Conservation (phyloP, 2,329 filamentous ascomycete genomes). For the Arthrocladium fulminans region DNA sequence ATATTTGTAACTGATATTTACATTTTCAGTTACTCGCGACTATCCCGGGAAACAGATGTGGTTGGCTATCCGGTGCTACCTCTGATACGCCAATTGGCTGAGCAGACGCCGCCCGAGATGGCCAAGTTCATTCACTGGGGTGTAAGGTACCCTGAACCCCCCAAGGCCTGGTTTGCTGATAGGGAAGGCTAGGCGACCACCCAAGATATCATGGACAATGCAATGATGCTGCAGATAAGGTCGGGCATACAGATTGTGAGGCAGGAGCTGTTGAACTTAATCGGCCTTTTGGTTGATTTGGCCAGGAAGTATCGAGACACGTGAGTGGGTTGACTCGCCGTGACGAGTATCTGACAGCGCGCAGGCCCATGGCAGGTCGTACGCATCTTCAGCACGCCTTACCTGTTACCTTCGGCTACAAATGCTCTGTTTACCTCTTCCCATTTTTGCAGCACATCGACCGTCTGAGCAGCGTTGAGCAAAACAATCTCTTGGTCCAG, state of each 20-base stretch:
- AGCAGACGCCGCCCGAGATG: constrained; percentile 15
- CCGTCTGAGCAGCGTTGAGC: constrained; percentile 39
- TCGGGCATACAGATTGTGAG: constrained; percentile 42
- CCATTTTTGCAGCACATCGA: constrained; percentile 42
- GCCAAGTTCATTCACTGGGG: constrained; percentile 51
- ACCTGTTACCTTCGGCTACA: constrained; percentile 51
- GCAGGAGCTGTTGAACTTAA: constrained; percentile 36
- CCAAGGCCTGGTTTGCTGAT: neutral
- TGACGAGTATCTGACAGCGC: neutral
- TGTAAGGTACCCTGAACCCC: constrained; percentile 17
- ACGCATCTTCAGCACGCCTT: constrained; percentile 52
- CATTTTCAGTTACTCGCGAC: constrained; percentile 16
- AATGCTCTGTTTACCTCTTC: constrained; percentile 48
- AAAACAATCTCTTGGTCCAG: constrained; percentile 43
- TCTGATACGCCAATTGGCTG: constrained; percentile 22
- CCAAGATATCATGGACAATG: constrained; percentile 52
- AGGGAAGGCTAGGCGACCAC: constrained; percentile 38
- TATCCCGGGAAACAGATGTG: constrained; percentile 22
- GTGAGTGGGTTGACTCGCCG: neutral
- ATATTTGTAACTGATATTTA: neutral
- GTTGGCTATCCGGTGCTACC: constrained; percentile 25
- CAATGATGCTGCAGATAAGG: constrained; percentile 46
- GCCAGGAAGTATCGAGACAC: constrained; percentile 42
- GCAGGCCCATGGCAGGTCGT: constrained; percentile 45
- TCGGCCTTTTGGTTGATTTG: constrained; percentile 35